phyloP scores from a whole-genome alignment of 768 basidiomycete species.

The Boletus rufocinnamomeus region DNA sequence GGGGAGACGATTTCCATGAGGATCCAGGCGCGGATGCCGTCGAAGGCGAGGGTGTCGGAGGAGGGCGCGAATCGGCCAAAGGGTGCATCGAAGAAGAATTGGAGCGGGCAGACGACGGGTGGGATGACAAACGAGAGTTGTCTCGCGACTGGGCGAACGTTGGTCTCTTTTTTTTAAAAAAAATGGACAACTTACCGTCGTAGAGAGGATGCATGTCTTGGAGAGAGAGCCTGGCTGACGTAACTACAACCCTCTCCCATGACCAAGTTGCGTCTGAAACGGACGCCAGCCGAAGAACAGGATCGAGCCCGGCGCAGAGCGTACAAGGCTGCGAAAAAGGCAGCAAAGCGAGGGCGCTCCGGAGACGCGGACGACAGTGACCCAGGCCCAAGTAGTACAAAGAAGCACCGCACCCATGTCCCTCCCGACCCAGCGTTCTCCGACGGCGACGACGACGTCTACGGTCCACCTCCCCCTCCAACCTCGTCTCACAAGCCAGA shows the following conservation, averaged over 20 bases:
- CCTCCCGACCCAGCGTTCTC: background rate
- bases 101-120: slow-evolving; percentile 36
- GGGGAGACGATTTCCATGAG: slow-evolving; percentile 75
- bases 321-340: slow-evolving; percentile 55
- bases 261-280: slow-evolving; percentile 62
- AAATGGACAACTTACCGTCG: slow-evolving; percentile 21
- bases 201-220: slow-evolving; percentile 24
- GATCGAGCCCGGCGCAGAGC: slow-evolving; percentile 42
- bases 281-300: slow-evolving; percentile 60
- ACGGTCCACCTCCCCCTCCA: slow-evolving; percentile 30
- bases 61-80: slow-evolving; percentile 74
- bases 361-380: slow-evolving; percentile 15
- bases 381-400: slow-evolving; percentile 6
- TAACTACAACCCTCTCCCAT: slow-evolving; percentile 18
- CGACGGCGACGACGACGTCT: slow-evolving; percentile 8
- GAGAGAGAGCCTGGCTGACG: slow-evolving; percentile 17
- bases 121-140: slow-evolving; percentile 51
- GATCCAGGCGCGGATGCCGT: slow-evolving; percentile 73
- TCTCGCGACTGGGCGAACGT: slow-evolving; percentile 25
- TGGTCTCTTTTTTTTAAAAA: background rate
- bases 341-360: slow-evolving; percentile 37
- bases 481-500: slow-evolving; percentile 38
- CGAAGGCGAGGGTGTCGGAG: slow-evolving; percentile 49
- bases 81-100: slow-evolving; percentile 67
- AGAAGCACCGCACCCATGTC: background rate